These are phyloP conservation scores for Penicillium crustosum DNA, from an alignment of 2,329 filamentous ascomycete genomes.

Conservation along the genomic window DNA sequence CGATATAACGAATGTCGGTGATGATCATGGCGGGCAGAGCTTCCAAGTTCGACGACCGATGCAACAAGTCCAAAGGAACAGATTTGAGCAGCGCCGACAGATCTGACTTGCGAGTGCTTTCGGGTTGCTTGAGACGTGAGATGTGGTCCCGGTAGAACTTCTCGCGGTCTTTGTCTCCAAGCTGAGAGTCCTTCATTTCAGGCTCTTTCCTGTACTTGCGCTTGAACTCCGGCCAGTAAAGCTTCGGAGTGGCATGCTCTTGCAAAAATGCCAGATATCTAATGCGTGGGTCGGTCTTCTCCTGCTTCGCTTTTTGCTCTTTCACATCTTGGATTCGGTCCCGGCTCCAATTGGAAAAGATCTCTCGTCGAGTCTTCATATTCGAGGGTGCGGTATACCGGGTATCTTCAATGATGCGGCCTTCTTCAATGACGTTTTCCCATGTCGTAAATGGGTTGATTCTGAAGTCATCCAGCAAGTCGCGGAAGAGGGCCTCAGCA, in stretches of 20 bases:
- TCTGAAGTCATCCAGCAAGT: constrained; percentile 76
- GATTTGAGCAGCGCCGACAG: constrained; percentile 48
- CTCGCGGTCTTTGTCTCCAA: constrained; percentile 51
- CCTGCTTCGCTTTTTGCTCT: constrained; percentile 69
- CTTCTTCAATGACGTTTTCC: constrained; percentile 85
- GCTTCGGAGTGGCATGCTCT: constrained; percentile 78
- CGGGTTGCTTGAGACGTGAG: constrained; percentile 47
- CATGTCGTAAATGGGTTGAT: constrained; percentile 88
- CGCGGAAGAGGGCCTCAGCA: constrained; percentile 74
- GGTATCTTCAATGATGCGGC: constrained; percentile 76
- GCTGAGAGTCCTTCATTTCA: constrained; percentile 59
- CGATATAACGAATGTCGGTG: constrained; percentile 48
- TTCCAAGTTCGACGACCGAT: constrained; percentile 41
- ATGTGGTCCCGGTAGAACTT: constrained; percentile 52
- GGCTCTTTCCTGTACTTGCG: constrained; percentile 82
- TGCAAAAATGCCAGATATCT: constrained; percentile 80
- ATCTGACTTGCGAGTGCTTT: constrained; percentile 48
- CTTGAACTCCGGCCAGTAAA: constrained; percentile 97
- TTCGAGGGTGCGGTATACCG: constrained; percentile 81
- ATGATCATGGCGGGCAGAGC: constrained; percentile 43
- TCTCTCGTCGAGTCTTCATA: constrained; percentile 77
- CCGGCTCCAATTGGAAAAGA: constrained; percentile 79
- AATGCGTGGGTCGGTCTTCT: constrained; percentile 79
- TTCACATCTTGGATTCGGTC: constrained; percentile 72
- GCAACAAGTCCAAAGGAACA: constrained; percentile 40